Evolutionary conservation across 495 filamentous ascomycete species (phyloP), one percentile per base, ranked within the genome.

Genomic region (Umbilicaria muhlenbergii): DNA sequence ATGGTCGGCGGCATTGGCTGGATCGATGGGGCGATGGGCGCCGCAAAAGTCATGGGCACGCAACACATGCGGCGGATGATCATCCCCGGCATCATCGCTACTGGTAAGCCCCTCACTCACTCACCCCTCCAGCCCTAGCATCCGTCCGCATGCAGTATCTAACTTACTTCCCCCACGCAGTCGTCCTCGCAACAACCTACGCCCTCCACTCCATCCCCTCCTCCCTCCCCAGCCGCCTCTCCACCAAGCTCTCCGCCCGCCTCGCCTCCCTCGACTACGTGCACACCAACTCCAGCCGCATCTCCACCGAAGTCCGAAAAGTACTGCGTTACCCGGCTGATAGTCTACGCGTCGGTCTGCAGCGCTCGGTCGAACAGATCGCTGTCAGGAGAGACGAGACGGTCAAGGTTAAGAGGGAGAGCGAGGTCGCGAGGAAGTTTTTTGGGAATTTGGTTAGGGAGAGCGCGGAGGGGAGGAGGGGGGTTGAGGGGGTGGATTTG

Each of bases 191-290:
- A 42, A 66, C 77, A 11, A 78, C 74, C 43, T 95, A 92, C 57
- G 65, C 91, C 43, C 69, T 96, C 46, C 74, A 77, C 40, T 80
- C 87, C 42, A 89, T 98, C 48, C 91, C 91, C 2, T 68, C 75
- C 36, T 85, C 91, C 10, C 80, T 98, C 10, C 91, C 91, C 33
- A 78, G 80, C 43, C 87, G 89, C 31, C 75, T 98, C 14, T 81
- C 77, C 38, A 71, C 68, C 58, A 95, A 94, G 65, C 84, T 98
- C 53, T 75, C 82, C 10, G 62, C 73, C 34, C 78, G 81, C 51
- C 80, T 98, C 21, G 66, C 69, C 17, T 69, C 76, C 16, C 77
- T 93, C 56, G 91, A 98, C 65, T 98, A 95, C 58, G 81, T 87
- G 11, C 92, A 98, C 61, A 61, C 72, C 46, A 98, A 98, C 66